Conservation (phyloP, 75 land plant species). For the Pinus tabuliformis region DNA sequence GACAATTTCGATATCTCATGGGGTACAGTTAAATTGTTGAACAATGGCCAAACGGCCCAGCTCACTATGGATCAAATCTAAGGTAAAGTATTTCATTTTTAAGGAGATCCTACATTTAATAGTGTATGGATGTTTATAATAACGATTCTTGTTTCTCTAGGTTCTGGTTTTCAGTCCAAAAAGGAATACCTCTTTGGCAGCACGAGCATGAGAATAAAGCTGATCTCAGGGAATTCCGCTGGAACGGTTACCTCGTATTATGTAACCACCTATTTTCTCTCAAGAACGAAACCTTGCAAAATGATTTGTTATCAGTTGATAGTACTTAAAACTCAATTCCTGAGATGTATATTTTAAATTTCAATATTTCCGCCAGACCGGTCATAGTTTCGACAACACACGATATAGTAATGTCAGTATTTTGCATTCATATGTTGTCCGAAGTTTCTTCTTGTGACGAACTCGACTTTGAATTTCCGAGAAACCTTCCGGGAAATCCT, state of each 20-base stretch:
- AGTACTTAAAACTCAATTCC: background rate
- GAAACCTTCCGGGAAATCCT: conserved; percentile 4
- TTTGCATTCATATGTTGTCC: conserved; percentile 1
- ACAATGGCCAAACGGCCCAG: background rate
- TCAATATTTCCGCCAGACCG: too few species aligned
- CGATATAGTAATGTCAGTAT: background rate
- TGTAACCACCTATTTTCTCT: background rate
- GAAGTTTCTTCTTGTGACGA: conserved; percentile 1
- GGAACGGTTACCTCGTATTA: conserved; percentile 65
- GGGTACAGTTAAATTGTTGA: background rate
- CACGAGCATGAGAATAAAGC: conserved; percentile 38
- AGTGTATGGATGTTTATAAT: background rate
- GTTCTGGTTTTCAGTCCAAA: conserved; percentile 31
- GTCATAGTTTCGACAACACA: background rate
- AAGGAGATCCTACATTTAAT: too few species aligned
- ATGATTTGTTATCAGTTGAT: background rate
- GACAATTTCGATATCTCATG: background rate
- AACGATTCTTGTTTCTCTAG: background rate
- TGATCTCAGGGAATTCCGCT: conserved; percentile 30
- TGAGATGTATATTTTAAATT: background rate
- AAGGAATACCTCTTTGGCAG: conserved; percentile 36
- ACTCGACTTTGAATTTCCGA: conserved; percentile 15
- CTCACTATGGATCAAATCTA: background rate
- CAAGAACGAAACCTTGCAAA: background rate
- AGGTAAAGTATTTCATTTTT: background rate